phyloP scores from a whole-genome alignment of 169 alveolate species.

The Plasmodium gonderi region DNA sequence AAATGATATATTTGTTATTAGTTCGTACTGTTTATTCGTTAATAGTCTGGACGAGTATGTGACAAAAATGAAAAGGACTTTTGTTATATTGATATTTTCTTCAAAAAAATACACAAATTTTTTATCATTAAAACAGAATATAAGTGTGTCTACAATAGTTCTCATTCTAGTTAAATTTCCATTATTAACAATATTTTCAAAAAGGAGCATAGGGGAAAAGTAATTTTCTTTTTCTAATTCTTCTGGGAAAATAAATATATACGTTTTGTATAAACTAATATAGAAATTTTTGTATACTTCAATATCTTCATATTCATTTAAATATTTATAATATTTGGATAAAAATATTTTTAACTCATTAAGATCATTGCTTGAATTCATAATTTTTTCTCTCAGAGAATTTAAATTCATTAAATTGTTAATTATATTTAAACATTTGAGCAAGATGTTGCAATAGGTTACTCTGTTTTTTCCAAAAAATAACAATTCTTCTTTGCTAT shows the following conservation, averaged over 20 bases:
- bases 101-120: conserved; percentile 78
- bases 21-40: conserved; percentile 78
- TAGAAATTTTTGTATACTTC: conserved; percentile 74
- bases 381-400: conserved; percentile 66
- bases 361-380: conserved; percentile 73
- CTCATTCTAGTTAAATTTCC: conserved; percentile 77
- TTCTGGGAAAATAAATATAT: conserved; percentile 76
- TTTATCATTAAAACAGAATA: conserved; percentile 79
- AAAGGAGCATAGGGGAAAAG: conserved; percentile 79
- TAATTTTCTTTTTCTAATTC: conserved; percentile 78
- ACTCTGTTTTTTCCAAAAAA: conserved; percentile 66
- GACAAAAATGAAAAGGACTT: conserved; percentile 80
- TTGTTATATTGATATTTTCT: conserved; percentile 80
- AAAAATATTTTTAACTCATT: conserved; percentile 75
- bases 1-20: conserved; percentile 70
- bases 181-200: conserved; percentile 78
- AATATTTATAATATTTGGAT: conserved; percentile 71
- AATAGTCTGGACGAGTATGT: conserved; percentile 81
- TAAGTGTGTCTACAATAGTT: conserved; percentile 79
- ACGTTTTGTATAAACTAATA: conserved; percentile 68
- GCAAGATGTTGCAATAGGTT: conserved; percentile 58
- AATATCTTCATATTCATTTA: conserved; percentile 74
- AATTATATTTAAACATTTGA: conserved; percentile 61
- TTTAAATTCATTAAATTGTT: conserved; percentile 75
- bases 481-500: conserved; percentile 62